Evolutionary conservation across 768 basidiomycete species (phyloP).

Genomic region (Suillus spraguei): DNA sequence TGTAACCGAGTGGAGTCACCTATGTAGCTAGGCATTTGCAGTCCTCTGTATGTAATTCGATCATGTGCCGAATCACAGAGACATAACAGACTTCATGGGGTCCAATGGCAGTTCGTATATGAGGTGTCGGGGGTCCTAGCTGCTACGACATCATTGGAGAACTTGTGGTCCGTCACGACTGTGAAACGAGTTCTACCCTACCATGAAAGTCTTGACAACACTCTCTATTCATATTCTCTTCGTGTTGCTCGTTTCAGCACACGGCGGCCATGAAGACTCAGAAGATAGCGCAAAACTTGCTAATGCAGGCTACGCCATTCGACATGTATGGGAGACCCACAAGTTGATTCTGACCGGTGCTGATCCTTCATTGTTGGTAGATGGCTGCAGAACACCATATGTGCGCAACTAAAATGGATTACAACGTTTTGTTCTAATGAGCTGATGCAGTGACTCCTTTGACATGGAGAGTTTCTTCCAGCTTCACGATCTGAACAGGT

Average conservation of each 20-base stretch:
- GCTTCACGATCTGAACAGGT: conserved; percentile 91
- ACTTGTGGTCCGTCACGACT: too few species aligned
- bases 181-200: conserved; percentile 11
- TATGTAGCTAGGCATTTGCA: too few species aligned
- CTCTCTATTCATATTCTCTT: conserved; percentile 43
- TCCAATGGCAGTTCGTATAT: not conserved
- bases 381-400: conserved; percentile 92
- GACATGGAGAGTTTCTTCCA: conserved; percentile 91
- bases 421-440: not conserved
- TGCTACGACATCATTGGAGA: not conserved
- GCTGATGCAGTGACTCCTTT: conserved; percentile 68
- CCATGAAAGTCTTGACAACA: conserved; percentile 52
- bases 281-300: conserved; percentile 60
- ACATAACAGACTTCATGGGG: not conserved
- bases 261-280: conserved; percentile 63
- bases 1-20: too few species aligned
- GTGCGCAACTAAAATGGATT: conserved; percentile 38
- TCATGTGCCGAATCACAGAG: too few species aligned
- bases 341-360: conserved; percentile 13
- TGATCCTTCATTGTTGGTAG: conserved; percentile 41
- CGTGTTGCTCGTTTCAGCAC: conserved; percentile 42
- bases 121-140: not conserved
- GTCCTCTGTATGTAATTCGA: too few species aligned
- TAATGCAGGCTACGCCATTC: conserved; percentile 67
- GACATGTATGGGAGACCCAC: conserved; percentile 71